Base-by-base conservation (phyloP, 345 rosid genomes). In the Boechera stricta region DNA sequence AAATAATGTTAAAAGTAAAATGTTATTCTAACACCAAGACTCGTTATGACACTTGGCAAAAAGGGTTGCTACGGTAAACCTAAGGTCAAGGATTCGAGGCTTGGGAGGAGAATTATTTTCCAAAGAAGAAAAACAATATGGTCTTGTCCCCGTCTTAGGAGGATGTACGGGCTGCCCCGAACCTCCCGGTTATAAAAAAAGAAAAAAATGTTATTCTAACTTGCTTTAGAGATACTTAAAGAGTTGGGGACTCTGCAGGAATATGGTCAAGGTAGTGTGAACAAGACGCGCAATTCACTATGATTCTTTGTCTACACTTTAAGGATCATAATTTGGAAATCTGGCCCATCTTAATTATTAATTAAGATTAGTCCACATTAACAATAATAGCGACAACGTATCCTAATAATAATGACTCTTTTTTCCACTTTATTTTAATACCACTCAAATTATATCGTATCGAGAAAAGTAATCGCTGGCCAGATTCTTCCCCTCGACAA, bases 341-440 rank as follows among this genome's bases (percentile, higher is more conserved):
- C 31, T 66, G 59, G 72, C 49, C 56, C 72, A 56, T 56, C 66
- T 56, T 56, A 45, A 44, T 35, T 24, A 54, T 32, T 4, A 74
- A 65, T 56, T 5, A 56, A 44, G 48, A 33, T 47, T 74, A 74
- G 78, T 56, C 66, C 39, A 45, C 58, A 66, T 24, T 35, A 35
- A 74, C 51, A 66, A 74, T 57, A 74, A 66, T 74, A 57, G 41
- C 32, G 78, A 74, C 66, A 74, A 74, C 66, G 66, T 33, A 64
- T 32, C 53, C 28, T 7, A 33, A 3, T 31, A 73, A 64, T 33
- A 28, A 56, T 56, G 60, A 33, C 59, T 75, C 24, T 4, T 67
- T 67, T 53, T 21, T 7, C 73, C 29, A 66, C 67, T 74, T 74
- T 75, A 67, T 28, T 67, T 36, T 59, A 75, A 59, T 67, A 54